phyloP scores from a whole-genome alignment of 495 filamentous ascomycete genomes.

The Hypoxylon lienhwacheense region DNA sequence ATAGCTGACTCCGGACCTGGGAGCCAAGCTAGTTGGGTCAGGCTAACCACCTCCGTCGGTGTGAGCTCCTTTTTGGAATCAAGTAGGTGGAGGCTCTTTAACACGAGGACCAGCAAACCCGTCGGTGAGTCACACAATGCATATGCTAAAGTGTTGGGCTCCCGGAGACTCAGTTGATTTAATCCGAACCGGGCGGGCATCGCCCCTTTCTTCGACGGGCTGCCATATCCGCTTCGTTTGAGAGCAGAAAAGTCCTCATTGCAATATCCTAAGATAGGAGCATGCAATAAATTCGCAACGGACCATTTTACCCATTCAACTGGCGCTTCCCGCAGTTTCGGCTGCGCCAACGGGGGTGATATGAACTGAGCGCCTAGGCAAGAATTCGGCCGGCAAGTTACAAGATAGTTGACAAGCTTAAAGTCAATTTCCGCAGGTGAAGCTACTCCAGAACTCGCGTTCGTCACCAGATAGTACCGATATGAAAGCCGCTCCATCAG shows the following conservation, averaged over 20 bases:
- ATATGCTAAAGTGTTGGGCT: constrained; percentile 54
- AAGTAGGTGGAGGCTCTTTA: constrained; percentile 42
- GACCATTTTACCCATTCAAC: constrained; percentile 49
- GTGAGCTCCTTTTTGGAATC: constrained; percentile 41
- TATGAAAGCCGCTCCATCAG: constrained; percentile 72
- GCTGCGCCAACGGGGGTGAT: constrained; percentile 43
- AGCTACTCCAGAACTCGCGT: constrained; percentile 39
- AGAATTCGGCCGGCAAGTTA: constrained; percentile 54
- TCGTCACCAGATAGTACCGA: constrained; percentile 59
- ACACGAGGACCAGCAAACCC: constrained; percentile 50
- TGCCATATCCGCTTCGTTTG: constrained; percentile 16
- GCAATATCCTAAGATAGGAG: constrained; percentile 46
- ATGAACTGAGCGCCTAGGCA: constrained; percentile 68
- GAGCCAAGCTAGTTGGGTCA: constrained; percentile 52
- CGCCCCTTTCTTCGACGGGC: constrained; percentile 14
- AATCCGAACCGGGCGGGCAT: constrained; percentile 25
- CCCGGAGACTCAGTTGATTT: constrained; percentile 37
- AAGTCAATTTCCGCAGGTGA: constrained; percentile 50
- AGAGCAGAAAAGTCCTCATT: constrained; percentile 43
- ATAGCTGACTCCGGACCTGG: constrained; percentile 52
- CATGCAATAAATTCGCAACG: constrained; percentile 45
- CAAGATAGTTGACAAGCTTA: constrained; percentile 59
- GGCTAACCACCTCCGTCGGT: constrained; percentile 47
- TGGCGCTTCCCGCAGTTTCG: constrained; percentile 38
- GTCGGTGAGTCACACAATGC: constrained; percentile 58